Conservation (phyloP, 2,329 filamentous ascomycete species). For the Madurella fahalii region DNA sequence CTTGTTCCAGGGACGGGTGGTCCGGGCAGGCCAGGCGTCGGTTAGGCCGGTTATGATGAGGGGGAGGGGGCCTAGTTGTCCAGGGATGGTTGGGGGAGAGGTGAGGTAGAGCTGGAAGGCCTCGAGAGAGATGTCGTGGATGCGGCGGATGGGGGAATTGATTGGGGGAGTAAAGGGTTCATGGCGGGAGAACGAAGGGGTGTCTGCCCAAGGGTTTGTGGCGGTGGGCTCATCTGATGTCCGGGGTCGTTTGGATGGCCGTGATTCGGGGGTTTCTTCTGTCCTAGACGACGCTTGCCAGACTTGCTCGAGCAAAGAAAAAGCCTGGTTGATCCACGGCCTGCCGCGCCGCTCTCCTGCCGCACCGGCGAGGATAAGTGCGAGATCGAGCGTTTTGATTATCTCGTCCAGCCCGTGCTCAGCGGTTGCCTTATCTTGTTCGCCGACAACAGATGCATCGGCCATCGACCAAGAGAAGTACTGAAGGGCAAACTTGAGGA, state of each 20-base stretch:
- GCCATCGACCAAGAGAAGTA: slow-evolving; percentile 13
- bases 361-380: slow-evolving; percentile 70
- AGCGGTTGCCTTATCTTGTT: neutral
- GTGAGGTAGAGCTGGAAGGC: slow-evolving; percentile 58
- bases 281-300: slow-evolving; percentile 16
- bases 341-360: slow-evolving; percentile 48
- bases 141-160: slow-evolving; percentile 37
- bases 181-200: slow-evolving; percentile 30
- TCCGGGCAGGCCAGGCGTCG: slow-evolving; percentile 73
- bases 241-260: slow-evolving; percentile 1
- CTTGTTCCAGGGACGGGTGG: slow-evolving; percentile 63
- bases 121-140: slow-evolving; percentile 49
- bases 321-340: slow-evolving; percentile 47
- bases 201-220: slow-evolving; percentile 11
- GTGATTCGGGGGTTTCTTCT: neutral
- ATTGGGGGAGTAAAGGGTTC: slow-evolving; percentile 43
- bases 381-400: slow-evolving; percentile 67
- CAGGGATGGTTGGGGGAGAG: slow-evolving; percentile 29
- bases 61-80: slow-evolving; percentile 48
- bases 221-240: slow-evolving; percentile 14
- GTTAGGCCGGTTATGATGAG: slow-evolving; percentile 66
- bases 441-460: no score
- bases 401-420: slow-evolving; percentile 46
- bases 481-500: slow-evolving; percentile 54
- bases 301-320: slow-evolving; percentile 40